These are phyloP conservation scores for Histomonas meleagridis DNA, from an alignment of 208 protist genomes.

Conservation along the genomic window DNA sequence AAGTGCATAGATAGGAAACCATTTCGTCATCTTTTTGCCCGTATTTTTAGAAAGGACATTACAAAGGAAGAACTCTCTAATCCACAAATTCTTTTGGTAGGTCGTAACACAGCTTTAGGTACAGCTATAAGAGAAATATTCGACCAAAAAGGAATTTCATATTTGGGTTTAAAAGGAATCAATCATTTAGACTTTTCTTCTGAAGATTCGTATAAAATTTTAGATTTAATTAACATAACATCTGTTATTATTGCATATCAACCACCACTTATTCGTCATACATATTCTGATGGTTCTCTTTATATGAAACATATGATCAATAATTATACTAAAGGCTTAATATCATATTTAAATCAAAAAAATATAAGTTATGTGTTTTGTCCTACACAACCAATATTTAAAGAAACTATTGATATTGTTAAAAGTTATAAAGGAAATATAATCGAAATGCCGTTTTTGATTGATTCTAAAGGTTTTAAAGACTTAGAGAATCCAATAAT, in stretches of 20 bases:
- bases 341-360: not conserved
- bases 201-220: not conserved
- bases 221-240: not conserved
- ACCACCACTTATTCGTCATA: not conserved
- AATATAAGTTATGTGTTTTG: not conserved
- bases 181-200: not conserved
- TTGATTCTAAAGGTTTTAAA: not conserved
- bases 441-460: not conserved
- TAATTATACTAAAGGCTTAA: not conserved
- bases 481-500: not conserved
- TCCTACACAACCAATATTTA: no score
- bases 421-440: not conserved
- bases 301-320: not conserved
- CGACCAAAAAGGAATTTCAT: not conserved
- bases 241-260: not conserved
- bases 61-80: not conserved
- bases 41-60: no score
- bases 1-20: no score
- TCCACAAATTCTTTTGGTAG: not conserved
- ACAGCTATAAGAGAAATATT: not conserved
- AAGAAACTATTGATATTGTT: not conserved
- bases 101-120: not conserved
- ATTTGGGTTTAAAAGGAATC: not conserved
- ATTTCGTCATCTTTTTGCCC: no score
- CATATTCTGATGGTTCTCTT: not conserved